phyloP scores from a whole-genome alignment of 371 early-diverging fungal genomes.

The Funneliformis caledonium region DNA sequence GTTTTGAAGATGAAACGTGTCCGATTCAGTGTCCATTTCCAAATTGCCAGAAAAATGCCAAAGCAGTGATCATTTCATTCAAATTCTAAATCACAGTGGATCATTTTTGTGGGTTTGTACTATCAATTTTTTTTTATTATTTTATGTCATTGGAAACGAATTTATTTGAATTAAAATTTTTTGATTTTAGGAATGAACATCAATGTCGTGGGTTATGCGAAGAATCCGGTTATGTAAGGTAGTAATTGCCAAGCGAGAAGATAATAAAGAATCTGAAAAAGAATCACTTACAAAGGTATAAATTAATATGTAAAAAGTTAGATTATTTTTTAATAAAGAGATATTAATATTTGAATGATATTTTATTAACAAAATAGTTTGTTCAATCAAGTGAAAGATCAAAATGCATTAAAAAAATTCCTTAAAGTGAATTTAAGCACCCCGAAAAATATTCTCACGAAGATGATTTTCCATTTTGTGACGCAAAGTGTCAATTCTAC shows the following conservation, averaged over 20 bases:
- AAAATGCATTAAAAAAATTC: conserved; percentile 42
- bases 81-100: neutral
- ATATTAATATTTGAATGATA: neutral
- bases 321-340: neutral
- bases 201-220: conserved; percentile 39
- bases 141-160: neutral
- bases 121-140: neutral
- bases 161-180: neutral
- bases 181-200: conserved; percentile 39
- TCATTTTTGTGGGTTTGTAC: conserved; percentile 45
- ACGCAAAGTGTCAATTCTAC: conserved; percentile 40
- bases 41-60: conserved; percentile 18
- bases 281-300: conserved; percentile 17
- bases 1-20: conserved; percentile 32
- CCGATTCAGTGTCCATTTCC: conserved; percentile 33
- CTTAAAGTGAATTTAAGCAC: conserved; percentile 39
- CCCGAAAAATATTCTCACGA: conserved; percentile 40
- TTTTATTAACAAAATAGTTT: conserved; percentile 23
- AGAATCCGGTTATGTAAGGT: conserved; percentile 7
- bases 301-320: neutral
- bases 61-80: conserved; percentile 45
- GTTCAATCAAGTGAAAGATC: conserved; percentile 35
- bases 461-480: conserved; percentile 39
- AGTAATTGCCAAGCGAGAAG: conserved; percentile 19
- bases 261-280: neutral